These are phyloP conservation scores for Tympanopsis confertula DNA, from an alignment of 2,329 filamentous ascomycete genomes.

Conservation along the genomic window DNA sequence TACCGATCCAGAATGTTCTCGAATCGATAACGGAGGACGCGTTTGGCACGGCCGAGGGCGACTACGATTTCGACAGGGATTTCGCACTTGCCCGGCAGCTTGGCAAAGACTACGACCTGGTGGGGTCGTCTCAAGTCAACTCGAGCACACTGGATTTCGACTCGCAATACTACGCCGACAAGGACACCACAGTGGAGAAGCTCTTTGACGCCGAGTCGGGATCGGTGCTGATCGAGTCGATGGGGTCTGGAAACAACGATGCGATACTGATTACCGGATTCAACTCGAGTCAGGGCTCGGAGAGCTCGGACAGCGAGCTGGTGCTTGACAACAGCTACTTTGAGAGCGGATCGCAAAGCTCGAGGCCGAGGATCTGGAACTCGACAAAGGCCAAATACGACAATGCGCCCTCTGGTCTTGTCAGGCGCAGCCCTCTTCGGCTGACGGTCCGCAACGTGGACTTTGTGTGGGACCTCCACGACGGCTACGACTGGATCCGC, in stretches of 20 bases:
- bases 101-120: no score
- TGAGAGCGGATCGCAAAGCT: no score
- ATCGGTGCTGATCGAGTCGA: no score
- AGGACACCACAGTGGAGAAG: background rate
- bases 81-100: conserved; percentile 21
- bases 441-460: conserved; percentile 77
- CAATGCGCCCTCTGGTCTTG: conserved; percentile 44
- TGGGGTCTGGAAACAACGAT: no score
- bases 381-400: conserved; percentile 67
- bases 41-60: conserved; percentile 37
- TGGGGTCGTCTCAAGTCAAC: no score
- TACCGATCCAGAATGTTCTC: conserved; percentile 78
- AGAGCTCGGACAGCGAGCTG: no score
- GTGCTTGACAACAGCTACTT: no score
- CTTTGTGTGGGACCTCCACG: conserved; percentile 93
- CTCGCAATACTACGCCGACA: no score
- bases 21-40: conserved; percentile 83
- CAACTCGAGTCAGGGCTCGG: no score
- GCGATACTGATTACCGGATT: no score
- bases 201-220: background rate
- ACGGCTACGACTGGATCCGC: conserved; percentile 90
- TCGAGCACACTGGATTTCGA: no score
- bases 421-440: conserved; percentile 59
- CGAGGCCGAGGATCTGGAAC: conserved; percentile 49
- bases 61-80: background rate